Conservation (phyloP, 169 alveolate species). For the Eimeria maxima region DNA sequence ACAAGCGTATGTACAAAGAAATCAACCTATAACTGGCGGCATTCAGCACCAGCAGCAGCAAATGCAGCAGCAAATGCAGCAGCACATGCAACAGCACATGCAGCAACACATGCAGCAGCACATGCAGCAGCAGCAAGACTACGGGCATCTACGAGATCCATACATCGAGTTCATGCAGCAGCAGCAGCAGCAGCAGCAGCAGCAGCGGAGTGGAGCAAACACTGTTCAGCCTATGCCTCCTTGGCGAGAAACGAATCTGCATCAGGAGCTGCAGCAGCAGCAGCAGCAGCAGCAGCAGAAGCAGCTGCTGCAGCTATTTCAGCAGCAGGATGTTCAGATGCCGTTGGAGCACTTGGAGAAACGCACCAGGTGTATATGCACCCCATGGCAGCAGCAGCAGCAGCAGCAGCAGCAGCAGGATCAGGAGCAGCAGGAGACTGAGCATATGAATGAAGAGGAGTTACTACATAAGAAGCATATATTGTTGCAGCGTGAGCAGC, state of each 20-base stretch:
- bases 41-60: slow-evolving; percentile 8
- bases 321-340: no score
- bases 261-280: slow-evolving; percentile 6
- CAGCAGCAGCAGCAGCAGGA: slow-evolving; percentile 46
- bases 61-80: neutral
- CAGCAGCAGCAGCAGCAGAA: slow-evolving; percentile 20
- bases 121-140: no score
- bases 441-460: neutral
- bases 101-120: neutral
- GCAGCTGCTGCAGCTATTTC: slow-evolving; percentile 4
- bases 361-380: neutral
- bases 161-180: neutral
- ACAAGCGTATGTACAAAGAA: neutral
- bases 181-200: slow-evolving; percentile 32
- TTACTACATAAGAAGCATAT: no score
- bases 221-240: neutral
- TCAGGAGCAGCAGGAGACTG: slow-evolving; percentile 17
- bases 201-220: slow-evolving; percentile 1
- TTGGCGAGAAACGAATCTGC: neutral
- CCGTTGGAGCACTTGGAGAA: no score
- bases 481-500: no score
- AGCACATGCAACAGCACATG: neutral
- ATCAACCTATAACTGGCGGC: neutral
- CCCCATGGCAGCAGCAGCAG: neutral
- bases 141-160: no score